Evolutionary conservation across 1,284 basidiomycete species (phyloP), one percentile per base, ranked within the genome.

Genomic region (Papiliotrema fonsecae): DNA sequence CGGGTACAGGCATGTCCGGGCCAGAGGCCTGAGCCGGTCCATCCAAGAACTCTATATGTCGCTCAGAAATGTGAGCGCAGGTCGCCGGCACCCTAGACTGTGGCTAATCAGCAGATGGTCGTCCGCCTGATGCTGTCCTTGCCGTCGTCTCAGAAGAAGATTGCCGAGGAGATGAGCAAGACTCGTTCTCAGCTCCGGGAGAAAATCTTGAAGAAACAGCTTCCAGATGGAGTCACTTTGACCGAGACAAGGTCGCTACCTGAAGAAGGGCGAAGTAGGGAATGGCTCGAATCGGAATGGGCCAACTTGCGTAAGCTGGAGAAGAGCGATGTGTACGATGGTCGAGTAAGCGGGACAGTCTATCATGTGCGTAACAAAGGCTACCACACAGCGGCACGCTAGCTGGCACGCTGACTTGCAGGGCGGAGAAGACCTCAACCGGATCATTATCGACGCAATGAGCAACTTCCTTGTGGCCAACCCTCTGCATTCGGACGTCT

Each of bases 401-500:
- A 13, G 35, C 44, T 39, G 6, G 22, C 22, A 11, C n/a, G 37
- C 36, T 49, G 34, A 34, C 36, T 56, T 21, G 47, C 45, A 93
- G 66, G 91, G 91, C 13, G 88, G 88, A 5, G 81, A 85, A 11
- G 88, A 92, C 42, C 76, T 93, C 58, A 82, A 83, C 51, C 51
- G 54, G 7, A 57, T 76, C 38, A 76, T 75, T 59, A 62, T 56
- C 39, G 64, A 74, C 18, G 75, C 76, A 7, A 74, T 74, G 52
- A 63, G 65, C 27, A 65, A 64, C 52, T 77, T 75, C 46, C 50
- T 73, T 25, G 56, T 71, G 9, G 57, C 88, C 25, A 97, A 97
- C 64, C 93, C 94, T 1, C 78, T 97, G 2, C 94, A 97, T 64
- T 92, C 94, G 0, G 92, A 96, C 55, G 85, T 96, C 30, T 97